These are phyloP conservation scores for Microbotryum silenes-acaulis DNA, from an alignment of 1,284 basidiomycete genomes.

Conservation along the genomic window DNA sequence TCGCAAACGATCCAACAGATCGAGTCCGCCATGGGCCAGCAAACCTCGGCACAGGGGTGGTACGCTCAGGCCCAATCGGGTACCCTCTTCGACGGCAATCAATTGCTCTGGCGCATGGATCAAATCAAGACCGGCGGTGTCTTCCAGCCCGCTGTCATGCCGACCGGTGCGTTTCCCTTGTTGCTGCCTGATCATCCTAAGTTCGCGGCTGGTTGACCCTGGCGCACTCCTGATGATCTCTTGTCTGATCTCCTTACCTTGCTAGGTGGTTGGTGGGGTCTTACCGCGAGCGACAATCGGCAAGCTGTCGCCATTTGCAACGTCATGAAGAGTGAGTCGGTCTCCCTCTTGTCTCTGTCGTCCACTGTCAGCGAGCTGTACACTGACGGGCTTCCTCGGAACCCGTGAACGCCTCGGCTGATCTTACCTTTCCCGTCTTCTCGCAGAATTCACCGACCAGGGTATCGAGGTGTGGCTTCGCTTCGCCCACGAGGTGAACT, in stretches of 20 bases:
- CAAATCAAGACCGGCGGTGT: slow-evolving; percentile 41
- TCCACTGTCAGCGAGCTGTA: no score
- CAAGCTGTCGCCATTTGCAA: slow-evolving; percentile 38
- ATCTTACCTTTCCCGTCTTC: no score
- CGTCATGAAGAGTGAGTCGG: slow-evolving; percentile 36
- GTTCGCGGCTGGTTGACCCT: no score
- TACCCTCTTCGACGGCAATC: slow-evolving; percentile 38
- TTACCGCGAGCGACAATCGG: slow-evolving; percentile 33
- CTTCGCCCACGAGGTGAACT: slow-evolving; percentile 37
- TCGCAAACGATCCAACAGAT: slow-evolving; percentile 36
- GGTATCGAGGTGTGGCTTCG: slow-evolving; percentile 42
- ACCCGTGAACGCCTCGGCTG: no score
- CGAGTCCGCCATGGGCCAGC: slow-evolving; percentile 32
- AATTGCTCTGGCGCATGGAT: slow-evolving; percentile 36
- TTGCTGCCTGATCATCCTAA: no score
- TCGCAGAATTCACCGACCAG: slow-evolving; percentile 38
- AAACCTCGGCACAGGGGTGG: slow-evolving; percentile 33
- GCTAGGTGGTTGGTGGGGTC: slow-evolving; percentile 32
- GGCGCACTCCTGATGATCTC: no score
- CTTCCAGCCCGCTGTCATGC: slow-evolving; percentile 38
- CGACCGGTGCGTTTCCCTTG: slow-evolving; percentile 6
- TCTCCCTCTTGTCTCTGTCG: no score
- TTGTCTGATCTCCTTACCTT: not conserved
- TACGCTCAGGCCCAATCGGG: slow-evolving; percentile 41
- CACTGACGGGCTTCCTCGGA: no score